A percentile compares a stretch with the other conserved stretches of the same genome.
Evolutionary conservation across 768 basidiomycete genomes (phyloP).

Genomic region (Hemileccinum rubropunctum): DNA sequence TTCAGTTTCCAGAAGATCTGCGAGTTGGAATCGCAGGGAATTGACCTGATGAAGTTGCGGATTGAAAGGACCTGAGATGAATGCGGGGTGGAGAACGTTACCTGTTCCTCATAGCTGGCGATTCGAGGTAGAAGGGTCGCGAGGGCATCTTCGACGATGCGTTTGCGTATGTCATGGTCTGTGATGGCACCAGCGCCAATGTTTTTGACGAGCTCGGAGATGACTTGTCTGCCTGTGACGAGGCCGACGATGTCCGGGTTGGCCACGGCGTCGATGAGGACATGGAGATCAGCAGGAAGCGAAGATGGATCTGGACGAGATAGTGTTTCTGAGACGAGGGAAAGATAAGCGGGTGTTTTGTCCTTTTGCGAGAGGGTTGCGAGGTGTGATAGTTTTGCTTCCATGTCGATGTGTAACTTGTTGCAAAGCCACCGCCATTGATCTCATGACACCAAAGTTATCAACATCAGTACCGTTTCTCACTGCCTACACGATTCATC

Average conservation of each 20-base stretch:
- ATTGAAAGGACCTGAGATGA: constrained; percentile 5
- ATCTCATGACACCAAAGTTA: too few species aligned
- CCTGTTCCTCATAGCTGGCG: constrained; percentile 96
- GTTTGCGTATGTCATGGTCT: constrained; percentile 58
- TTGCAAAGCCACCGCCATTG: neutral
- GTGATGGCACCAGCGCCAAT: constrained; percentile 56
- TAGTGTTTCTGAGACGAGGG: constrained; percentile 67
- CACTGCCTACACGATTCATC: too few species aligned
- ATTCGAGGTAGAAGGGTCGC: constrained; percentile 69
- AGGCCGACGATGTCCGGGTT: constrained; percentile 80
- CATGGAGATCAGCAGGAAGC: constrained; percentile 57
- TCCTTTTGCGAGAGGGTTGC: constrained; percentile 75
- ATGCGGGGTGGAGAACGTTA: neutral
- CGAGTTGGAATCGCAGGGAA: constrained; percentile 81
- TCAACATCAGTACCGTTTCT: too few species aligned
- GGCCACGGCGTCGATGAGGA: constrained; percentile 76
- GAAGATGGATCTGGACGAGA: constrained; percentile 44
- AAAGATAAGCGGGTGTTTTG: constrained; percentile 71
- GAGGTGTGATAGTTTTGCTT: constrained; percentile 61
- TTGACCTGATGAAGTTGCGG: constrained; percentile 56
- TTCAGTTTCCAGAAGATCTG: constrained; percentile 81
- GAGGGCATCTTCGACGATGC: constrained; percentile 74
- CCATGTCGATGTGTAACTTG: constrained; percentile 43
- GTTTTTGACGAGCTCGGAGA: constrained; percentile 77
- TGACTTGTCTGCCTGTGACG: constrained; percentile 84